phyloP scores from a whole-genome alignment of 768 basidiomycete species.

The Dictyophora rubrovolvata region DNA sequence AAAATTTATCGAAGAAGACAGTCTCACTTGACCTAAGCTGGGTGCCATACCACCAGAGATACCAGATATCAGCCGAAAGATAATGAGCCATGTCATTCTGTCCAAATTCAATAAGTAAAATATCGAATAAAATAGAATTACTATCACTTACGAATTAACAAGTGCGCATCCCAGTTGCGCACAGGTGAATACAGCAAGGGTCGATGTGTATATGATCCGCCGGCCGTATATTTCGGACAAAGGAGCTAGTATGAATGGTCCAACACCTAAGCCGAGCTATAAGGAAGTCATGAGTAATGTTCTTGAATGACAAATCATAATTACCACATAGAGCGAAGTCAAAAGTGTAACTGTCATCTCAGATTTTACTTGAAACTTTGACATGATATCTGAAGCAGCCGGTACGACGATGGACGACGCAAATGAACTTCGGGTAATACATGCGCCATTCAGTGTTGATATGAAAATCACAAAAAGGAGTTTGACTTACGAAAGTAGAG shows the following conservation, averaged over 20 bases:
- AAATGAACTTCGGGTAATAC: neutral
- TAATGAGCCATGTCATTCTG: conserved; percentile 4
- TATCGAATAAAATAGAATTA: neutral
- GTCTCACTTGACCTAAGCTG: neutral
- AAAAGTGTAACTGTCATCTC: neutral
- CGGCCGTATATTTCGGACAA: neutral
- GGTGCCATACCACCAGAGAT: neutral
- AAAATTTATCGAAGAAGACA: neutral
- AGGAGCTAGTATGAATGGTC: conserved; percentile 1
- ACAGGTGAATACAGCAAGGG: neutral
- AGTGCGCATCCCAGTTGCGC: conserved; percentile 1
- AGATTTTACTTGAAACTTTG: neutral
- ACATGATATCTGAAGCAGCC: neutral
- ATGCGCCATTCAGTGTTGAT: too few relatives aligned
- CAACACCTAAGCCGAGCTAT: neutral
- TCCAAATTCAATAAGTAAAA: neutral
- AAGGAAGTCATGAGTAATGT: neutral
- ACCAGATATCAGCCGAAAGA: neutral
- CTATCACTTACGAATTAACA: neutral
- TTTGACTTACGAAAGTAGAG: too few relatives aligned
- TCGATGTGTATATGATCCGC: conserved; percentile 1
- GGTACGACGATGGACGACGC: conserved; percentile 6
- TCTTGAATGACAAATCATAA: neutral
- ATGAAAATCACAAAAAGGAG: too few relatives aligned
- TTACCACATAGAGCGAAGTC: conserved; percentile 1